These are phyloP conservation scores for Endocalyx cinctus DNA, from an alignment of 2,329 filamentous ascomycete species.

Conservation along the genomic window DNA sequence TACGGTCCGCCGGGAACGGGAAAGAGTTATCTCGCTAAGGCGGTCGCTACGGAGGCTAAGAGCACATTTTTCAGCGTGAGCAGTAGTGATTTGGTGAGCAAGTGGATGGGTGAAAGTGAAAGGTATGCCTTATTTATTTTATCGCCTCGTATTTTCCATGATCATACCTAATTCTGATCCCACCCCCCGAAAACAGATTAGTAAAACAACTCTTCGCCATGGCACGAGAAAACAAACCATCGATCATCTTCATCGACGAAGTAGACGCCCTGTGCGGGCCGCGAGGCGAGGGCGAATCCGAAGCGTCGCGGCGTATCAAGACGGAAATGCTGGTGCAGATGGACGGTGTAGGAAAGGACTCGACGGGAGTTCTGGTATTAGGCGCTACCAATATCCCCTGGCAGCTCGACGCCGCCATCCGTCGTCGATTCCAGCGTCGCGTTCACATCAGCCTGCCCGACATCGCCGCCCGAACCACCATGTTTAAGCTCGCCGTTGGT, in stretches of 20 bases:
- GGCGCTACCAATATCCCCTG: slow-evolving; percentile 98
- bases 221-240: slow-evolving; percentile 96
- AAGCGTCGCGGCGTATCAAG: slow-evolving; percentile 96
- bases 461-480: slow-evolving; percentile 76
- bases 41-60: slow-evolving; percentile 96
- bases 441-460: slow-evolving; percentile 96
- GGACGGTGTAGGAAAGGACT: slow-evolving; percentile 97
- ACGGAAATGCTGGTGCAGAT: slow-evolving; percentile 98
- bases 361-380: slow-evolving; percentile 86
- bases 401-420: slow-evolving; percentile 95
- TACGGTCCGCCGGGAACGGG: slow-evolving; percentile 96
- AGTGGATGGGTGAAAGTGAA: slow-evolving; percentile 99
- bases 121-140: slow-evolving; percentile 51
- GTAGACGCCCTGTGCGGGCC: slow-evolving; percentile 95
- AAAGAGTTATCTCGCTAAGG: slow-evolving; percentile 96
- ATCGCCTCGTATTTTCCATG: background rate
- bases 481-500: slow-evolving; percentile 96
- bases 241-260: slow-evolving; percentile 98
- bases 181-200: slow-evolving; percentile 49
- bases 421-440: slow-evolving; percentile 89
- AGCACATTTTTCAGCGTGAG: slow-evolving; percentile 99
- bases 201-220: slow-evolving; percentile 97
- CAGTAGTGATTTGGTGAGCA: slow-evolving; percentile 94
- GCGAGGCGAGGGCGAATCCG: slow-evolving; percentile 89
- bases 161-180: background rate